Conservation (phyloP, 257 asterid species). For the Plantago major region DNA sequence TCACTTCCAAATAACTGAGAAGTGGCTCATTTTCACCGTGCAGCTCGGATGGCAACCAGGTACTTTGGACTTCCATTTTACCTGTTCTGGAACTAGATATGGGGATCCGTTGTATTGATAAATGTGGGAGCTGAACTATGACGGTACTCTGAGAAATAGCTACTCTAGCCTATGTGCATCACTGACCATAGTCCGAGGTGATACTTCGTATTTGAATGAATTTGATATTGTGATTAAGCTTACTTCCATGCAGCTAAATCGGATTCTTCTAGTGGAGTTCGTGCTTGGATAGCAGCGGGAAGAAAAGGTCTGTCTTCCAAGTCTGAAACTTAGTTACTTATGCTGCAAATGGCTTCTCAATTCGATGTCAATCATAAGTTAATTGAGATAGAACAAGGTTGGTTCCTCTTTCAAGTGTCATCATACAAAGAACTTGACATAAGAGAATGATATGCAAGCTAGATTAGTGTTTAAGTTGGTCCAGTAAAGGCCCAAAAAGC, state of each 20-base stretch:
- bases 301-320: constrained; percentile 44
- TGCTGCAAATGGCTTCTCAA: constrained; percentile 1
- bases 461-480: no score
- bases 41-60: no score
- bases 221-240: neutral
- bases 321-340: constrained; percentile 8
- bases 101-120: constrained; percentile 23
- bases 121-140: constrained; percentile 81
- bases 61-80: no score
- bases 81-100: constrained; percentile 1
- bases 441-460: no score
- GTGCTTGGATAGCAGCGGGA: constrained; percentile 84
- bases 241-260: constrained; percentile 37
- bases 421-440: no score
- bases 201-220: neutral
- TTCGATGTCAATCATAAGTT: neutral
- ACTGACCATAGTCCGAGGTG: constrained; percentile 52
- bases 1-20: no score
- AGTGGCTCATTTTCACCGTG: no score
- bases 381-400: neutral
- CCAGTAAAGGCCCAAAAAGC: no score
- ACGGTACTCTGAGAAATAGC: constrained; percentile 70
- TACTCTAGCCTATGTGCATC: constrained; percentile 88
- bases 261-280: constrained; percentile 33
- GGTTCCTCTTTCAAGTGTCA: no score